Base-by-base conservation (phyloP, 2,329 filamentous ascomycete species). In the Ophiostoma perfectum region DNA sequence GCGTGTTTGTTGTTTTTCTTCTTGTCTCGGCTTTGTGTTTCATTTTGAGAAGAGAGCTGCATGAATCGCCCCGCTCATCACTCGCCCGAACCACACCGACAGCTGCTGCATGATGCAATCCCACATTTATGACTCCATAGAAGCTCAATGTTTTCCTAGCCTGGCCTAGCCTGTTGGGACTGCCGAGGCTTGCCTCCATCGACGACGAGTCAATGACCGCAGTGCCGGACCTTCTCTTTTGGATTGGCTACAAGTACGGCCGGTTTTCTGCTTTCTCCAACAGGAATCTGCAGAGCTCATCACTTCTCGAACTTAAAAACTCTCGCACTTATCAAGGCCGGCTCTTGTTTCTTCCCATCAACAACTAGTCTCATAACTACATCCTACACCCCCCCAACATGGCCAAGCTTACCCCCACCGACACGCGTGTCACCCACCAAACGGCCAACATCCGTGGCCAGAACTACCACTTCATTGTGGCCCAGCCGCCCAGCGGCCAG, bases 391-490 rank as follows among this genome's bases (percentile, higher is more conserved):
- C 8, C 38, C 41, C 3, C 52, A 12, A 11, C 82, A 75, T 83
- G 65, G 77, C 83, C 58, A 90, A 90, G 75, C 84, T 94, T 71
- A 81, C 82, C 27, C 83, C 83, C 55, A 83, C 85, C 70, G 91
- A 94, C 80, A 75, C 86, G 45, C 85, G 91, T 71, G 83, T 92
- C 73, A 80, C 87, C 74, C 84, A 88, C 75, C 83, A 86, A 74
- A 87, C 83, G 68, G 84, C 86, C 58, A 79, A 81, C 66, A 80
- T 93, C 69, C 88, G 90, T 72, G 89, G 88, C 72, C 84, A 85
- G 74, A 91, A 82, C 45, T 96, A 95, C 80, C 86, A 83, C 74
- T 89, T 88, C 76, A 80, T 88, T 69, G 77, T 87, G 42, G 83
- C 81, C 60, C 5, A 5, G 38, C 80, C 84, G 72, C 83, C 86